Conservation (phyloP, 441 rosid species). For the Mallotus repandus region DNA sequence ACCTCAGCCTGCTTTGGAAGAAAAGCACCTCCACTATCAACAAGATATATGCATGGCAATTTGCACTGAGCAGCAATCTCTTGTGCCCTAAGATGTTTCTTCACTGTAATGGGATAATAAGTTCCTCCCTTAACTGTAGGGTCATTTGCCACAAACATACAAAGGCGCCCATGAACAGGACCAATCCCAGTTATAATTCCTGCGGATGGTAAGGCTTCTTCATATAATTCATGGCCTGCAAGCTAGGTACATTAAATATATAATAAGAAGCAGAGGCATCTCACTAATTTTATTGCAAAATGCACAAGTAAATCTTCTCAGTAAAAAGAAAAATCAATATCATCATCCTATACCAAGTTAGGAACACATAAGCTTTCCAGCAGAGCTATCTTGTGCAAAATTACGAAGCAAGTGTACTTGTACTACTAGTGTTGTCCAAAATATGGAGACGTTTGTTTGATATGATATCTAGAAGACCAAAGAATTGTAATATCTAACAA, state of each 20-base stretch:
- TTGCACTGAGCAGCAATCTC: conserved; percentile 90
- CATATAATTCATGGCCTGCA: conserved; percentile 93
- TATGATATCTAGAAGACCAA: neutral
- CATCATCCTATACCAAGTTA: too few species aligned
- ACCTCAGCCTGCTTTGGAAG: conserved; percentile 98
- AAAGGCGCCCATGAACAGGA: conserved; percentile 90
- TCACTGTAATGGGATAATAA: conserved; percentile 89
- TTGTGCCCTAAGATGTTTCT: conserved; percentile 97
- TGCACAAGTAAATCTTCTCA: neutral
- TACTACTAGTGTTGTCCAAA: neutral
- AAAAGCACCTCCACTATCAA: conserved; percentile 96
- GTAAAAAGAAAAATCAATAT: too few species aligned
- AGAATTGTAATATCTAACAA: neutral
- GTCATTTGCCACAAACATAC: conserved; percentile 96
- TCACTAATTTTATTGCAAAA: conserved; percentile 4
- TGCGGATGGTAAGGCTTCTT: conserved; percentile 78
- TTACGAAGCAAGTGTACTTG: neutral
- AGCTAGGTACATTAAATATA: conserved; percentile 57
- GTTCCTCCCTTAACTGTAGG: conserved; percentile 99
- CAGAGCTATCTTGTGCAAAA: neutral
- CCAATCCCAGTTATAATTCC: conserved; percentile 93
- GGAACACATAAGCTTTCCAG: neutral
- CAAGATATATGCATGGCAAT: conserved; percentile 89
- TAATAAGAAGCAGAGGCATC: conserved; percentile 32
- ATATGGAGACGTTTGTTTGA: neutral